These are phyloP conservation scores for Inga leiocalycina DNA, from an alignment of 306 rosid species.

Conservation along the genomic window DNA sequence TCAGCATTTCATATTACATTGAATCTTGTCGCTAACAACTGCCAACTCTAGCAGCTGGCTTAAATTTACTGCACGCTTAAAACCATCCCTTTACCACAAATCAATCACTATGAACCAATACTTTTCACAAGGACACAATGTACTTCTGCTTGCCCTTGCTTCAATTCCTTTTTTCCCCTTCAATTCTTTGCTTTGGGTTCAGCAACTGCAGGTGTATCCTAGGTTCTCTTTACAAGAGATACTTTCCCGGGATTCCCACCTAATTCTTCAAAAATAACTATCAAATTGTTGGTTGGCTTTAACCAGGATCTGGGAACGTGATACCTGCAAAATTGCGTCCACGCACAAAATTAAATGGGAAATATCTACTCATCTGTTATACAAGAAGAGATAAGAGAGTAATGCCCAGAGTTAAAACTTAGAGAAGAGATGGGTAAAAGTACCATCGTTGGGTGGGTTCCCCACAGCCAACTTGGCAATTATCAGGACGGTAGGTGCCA, in stretches of 20 bases:
- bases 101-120: not conserved
- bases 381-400: not conserved
- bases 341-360: not conserved
- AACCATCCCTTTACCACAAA: not conserved
- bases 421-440: not conserved
- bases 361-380: not conserved
- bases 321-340: conserved; percentile 60
- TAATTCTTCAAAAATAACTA: conserved; percentile 85
- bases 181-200: conserved; percentile 11
- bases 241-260: conserved; percentile 84
- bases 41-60: not conserved
- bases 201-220: not conserved
- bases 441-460: conserved; percentile 95
- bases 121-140: not conserved
- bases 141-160: conserved; percentile 3
- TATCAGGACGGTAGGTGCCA: conserved; percentile 64
- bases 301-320: conserved; percentile 97
- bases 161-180: not conserved
- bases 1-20: not conserved
- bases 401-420: not conserved
- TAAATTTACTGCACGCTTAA: not conserved
- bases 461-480: conserved; percentile 83
- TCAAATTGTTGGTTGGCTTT: conserved; percentile 71
- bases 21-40: conserved; percentile 11
- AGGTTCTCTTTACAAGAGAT: conserved; percentile 58